Conservation (phyloP, 345 rosid genomes). For the Euphorbia peplus region DNA sequence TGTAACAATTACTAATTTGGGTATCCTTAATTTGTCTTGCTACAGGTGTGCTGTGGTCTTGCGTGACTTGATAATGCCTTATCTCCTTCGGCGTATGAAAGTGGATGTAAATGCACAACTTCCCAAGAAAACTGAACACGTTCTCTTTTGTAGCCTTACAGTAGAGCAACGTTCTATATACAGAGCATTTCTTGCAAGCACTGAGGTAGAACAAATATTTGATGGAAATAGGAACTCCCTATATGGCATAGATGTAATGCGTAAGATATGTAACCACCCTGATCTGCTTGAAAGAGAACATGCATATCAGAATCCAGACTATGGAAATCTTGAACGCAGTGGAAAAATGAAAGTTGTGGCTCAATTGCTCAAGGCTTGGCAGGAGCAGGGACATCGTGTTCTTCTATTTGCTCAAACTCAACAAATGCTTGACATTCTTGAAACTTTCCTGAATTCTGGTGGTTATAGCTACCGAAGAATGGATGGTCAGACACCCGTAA, state of each 20-base stretch:
- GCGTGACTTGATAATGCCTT: slow-evolving; percentile 96
- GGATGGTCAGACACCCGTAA: slow-evolving; percentile 91
- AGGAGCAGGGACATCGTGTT: slow-evolving; percentile 85
- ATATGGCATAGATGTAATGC: slow-evolving; percentile 97
- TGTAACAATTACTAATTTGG: not conserved
- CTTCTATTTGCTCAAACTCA: slow-evolving; percentile 93
- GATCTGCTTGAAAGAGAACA: slow-evolving; percentile 97
- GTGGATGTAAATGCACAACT: slow-evolving; percentile 83
- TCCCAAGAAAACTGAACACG: slow-evolving; percentile 90
- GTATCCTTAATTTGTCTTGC: slow-evolving; percentile 17
- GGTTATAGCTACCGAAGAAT: slow-evolving; percentile 82
- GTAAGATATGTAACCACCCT: slow-evolving; percentile 98
- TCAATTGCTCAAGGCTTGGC: slow-evolving; percentile 84
- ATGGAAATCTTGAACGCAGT: slow-evolving; percentile 89
- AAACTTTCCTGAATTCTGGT: slow-evolving; percentile 58
- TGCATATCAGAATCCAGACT: slow-evolving; percentile 66
- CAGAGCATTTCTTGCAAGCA: slow-evolving; percentile 96
- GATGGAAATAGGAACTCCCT: slow-evolving; percentile 78
- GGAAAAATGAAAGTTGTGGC: slow-evolving; percentile 92
- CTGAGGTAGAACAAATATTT: slow-evolving; percentile 87
- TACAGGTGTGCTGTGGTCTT: slow-evolving; percentile 95
- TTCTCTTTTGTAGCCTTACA: slow-evolving; percentile 94
- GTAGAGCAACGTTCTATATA: slow-evolving; percentile 78
- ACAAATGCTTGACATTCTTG: slow-evolving; percentile 96
- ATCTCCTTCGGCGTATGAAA: slow-evolving; percentile 96